Evolutionary conservation across 2,329 filamentous ascomycete species (phyloP).

Genomic region (Celoporthe dispersa): DNA sequence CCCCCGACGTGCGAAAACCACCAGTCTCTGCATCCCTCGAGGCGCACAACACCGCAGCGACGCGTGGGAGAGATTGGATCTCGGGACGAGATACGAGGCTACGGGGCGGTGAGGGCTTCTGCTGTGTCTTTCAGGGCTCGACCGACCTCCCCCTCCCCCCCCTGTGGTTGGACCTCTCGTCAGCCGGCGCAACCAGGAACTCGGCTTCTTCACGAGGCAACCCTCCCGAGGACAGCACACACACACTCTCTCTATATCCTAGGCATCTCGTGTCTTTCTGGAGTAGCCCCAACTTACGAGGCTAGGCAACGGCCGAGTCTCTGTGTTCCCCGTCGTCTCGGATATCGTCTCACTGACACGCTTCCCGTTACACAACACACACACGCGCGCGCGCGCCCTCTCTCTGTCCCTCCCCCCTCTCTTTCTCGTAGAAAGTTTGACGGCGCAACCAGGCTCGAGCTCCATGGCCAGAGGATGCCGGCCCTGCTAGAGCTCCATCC

Average conservation of each 20-base stretch:
- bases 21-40: background rate
- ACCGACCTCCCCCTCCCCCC: background rate
- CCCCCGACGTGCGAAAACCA: background rate
- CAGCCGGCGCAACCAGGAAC: background rate
- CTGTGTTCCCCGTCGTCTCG: background rate
- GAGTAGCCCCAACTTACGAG: background rate
- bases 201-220: too few species aligned
- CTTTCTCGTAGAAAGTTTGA: background rate
- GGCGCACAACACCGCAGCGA: background rate
- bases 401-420: background rate
- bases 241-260: background rate
- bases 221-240: too few species aligned
- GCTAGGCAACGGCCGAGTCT: background rate
- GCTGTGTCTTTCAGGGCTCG: background rate
- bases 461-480: conserved; percentile 38
- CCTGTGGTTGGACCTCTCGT: background rate
- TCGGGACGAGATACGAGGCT: background rate
- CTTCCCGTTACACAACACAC: background rate
- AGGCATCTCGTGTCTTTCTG: background rate
- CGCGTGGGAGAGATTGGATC: background rate
- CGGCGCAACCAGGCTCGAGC: background rate
- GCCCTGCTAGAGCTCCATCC: conserved; percentile 31
- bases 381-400: too few species aligned
- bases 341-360: background rate
- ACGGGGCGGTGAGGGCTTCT: background rate